phyloP scores from a whole-genome alignment of 2,329 filamentous ascomycete species.

The Raffaelea deltoideospora region DNA sequence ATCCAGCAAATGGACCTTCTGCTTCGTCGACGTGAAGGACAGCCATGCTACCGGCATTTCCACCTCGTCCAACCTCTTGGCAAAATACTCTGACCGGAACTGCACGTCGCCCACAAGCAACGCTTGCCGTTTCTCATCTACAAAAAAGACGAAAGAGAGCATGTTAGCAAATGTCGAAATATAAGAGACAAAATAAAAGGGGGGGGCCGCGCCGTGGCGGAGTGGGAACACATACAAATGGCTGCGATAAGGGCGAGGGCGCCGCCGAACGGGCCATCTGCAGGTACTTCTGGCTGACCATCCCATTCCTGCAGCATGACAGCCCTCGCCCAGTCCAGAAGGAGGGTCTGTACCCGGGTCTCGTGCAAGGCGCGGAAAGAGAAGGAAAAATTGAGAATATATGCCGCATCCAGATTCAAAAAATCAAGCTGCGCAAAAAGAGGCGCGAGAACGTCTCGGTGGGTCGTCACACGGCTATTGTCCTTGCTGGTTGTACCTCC shows the following conservation, averaged over 20 bases:
- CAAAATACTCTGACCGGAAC: conserved; percentile 62
- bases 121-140: conserved; percentile 46
- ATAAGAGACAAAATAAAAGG: background rate
- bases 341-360: conserved; percentile 37
- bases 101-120: conserved; percentile 52
- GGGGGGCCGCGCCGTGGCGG: background rate
- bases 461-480: conserved; percentile 12
- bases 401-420: conserved; percentile 26
- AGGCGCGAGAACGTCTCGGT: conserved; percentile 26
- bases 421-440: conserved; percentile 39
- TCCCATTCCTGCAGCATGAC: conserved; percentile 72
- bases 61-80: conserved; percentile 59
- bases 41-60: conserved; percentile 62
- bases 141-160: background rate
- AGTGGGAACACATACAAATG: conserved; percentile 42
- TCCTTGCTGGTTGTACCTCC: background rate
- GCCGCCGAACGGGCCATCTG: conserved; percentile 58
- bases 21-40: conserved; percentile 42
- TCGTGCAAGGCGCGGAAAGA: conserved; percentile 40
- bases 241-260: conserved; percentile 59
- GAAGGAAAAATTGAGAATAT: conserved; percentile 32
- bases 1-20: conserved; percentile 59
- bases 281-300: conserved; percentile 53
- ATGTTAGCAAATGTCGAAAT: conserved; percentile 1
- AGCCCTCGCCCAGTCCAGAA: conserved; percentile 58